Conservation (phyloP, 2,329 filamentous ascomycete genomes). For the Penicillium paneum region DNA sequence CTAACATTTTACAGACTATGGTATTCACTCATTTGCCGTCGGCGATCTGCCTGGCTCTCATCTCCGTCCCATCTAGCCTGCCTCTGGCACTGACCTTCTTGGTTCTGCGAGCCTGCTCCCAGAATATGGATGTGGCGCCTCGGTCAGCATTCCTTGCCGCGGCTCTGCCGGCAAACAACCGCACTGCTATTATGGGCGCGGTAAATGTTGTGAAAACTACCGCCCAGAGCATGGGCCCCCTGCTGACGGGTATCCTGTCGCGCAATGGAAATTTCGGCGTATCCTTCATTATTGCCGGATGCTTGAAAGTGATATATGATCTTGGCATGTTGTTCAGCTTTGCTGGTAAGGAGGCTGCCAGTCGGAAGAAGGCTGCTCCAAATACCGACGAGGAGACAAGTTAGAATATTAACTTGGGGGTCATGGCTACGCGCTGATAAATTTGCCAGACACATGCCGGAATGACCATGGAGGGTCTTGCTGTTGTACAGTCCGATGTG, state of each 20-base stretch:
- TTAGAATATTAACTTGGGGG: background rate
- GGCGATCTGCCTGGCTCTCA: constrained; percentile 61
- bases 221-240: constrained; percentile 59
- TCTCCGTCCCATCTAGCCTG: constrained; percentile 56
- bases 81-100: constrained; percentile 59
- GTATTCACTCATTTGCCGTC: constrained; percentile 72
- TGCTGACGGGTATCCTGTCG: constrained; percentile 63
- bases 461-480: background rate
- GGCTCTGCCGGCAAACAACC: constrained; percentile 61
- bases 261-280: constrained; percentile 57
- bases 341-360: constrained; percentile 27
- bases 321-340: constrained; percentile 56
- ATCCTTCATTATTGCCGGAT: constrained; percentile 61
- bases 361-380: constrained; percentile 12
- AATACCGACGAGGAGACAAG: constrained; percentile 16
- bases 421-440: background rate
- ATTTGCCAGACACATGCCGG: background rate
- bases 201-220: constrained; percentile 68
- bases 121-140: constrained; percentile 69
- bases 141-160: constrained; percentile 67
- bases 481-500: background rate
- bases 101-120: constrained; percentile 59
- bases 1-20: constrained; percentile 58
- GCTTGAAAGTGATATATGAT: constrained; percentile 61
- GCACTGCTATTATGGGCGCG: constrained; percentile 69